phyloP scores from a whole-genome alignment of 2,329 filamentous ascomycete genomes.

The Diaporthe sp. region DNA sequence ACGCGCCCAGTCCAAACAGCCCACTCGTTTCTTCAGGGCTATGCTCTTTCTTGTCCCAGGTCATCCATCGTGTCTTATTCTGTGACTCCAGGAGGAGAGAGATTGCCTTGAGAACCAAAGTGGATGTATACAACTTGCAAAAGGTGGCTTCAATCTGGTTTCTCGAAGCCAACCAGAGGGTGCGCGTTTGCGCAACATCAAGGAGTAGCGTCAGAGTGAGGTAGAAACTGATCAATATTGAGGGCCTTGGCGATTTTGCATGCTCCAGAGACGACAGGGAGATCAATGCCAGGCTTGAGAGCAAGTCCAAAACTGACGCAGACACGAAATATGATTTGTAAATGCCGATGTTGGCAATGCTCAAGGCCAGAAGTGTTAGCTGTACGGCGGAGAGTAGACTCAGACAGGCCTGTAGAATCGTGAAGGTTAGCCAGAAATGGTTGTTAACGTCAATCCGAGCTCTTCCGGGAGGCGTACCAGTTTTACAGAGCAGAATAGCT shows the following conservation, averaged over 20 bases:
- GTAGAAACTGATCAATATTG: conserved; percentile 56
- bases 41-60: conserved; percentile 53
- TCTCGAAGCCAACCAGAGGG: conserved; percentile 52
- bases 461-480: neutral
- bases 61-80: conserved; percentile 54
- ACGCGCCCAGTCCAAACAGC: conserved; percentile 47
- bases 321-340: conserved; percentile 39
- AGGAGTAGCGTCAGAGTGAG: conserved; percentile 57
- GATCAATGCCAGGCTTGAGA: conserved; percentile 47
- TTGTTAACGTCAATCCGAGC: no score
- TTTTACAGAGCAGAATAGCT: neutral
- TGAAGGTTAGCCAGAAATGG: neutral
- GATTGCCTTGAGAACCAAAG: conserved; percentile 46
- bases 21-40: conserved; percentile 52
- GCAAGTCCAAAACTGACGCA: conserved; percentile 42
- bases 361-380: neutral
- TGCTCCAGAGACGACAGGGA: conserved; percentile 50
- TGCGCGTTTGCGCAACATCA: conserved; percentile 57
- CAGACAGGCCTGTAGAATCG: neutral
- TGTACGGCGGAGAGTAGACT: neutral
- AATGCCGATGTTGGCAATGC: conserved; percentile 23
- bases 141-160: conserved; percentile 35
- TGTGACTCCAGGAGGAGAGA: conserved; percentile 54
- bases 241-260: conserved; percentile 53
- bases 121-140: conserved; percentile 37